These are phyloP conservation scores for Cercophora scortea DNA, from an alignment of 495 filamentous ascomycete species.

Conservation along the genomic window DNA sequence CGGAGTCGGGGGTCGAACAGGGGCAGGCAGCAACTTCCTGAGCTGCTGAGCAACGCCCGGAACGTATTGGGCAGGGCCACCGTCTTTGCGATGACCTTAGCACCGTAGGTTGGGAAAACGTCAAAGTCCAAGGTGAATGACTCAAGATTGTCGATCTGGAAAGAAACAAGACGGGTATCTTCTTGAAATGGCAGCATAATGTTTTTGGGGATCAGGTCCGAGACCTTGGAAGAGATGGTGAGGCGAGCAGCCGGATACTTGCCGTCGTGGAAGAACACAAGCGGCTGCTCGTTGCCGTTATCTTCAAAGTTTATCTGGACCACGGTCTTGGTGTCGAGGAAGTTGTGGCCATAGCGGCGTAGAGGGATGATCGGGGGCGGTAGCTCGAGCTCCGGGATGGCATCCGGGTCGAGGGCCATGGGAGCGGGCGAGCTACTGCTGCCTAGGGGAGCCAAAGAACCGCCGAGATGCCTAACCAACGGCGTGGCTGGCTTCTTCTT, in stretches of 20 bases:
- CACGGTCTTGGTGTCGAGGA: slow-evolving; percentile 93
- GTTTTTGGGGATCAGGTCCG: slow-evolving; percentile 92
- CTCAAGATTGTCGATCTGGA: slow-evolving; percentile 89
- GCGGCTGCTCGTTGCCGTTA: slow-evolving; percentile 51
- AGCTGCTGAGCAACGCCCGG: slow-evolving; percentile 60
- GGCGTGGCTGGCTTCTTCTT: slow-evolving; percentile 21
- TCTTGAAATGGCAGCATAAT: slow-evolving; percentile 93
- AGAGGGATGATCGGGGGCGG: slow-evolving; percentile 95
- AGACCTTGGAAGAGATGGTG: slow-evolving; percentile 91
- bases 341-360: slow-evolving; percentile 93
- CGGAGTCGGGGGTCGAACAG: slow-evolving; percentile 88
- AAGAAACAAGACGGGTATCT: slow-evolving; percentile 83
- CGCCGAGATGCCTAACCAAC: slow-evolving; percentile 14
- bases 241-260: slow-evolving; percentile 92
- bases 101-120: slow-evolving; percentile 94
- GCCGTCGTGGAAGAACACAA: slow-evolving; percentile 87
- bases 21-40: slow-evolving; percentile 74
- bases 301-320: slow-evolving; percentile 83
- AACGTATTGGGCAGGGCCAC: slow-evolving; percentile 86
- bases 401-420: slow-evolving; percentile 69
- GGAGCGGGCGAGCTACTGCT: slow-evolving; percentile 47
- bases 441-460: slow-evolving; percentile 27
- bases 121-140: slow-evolving; percentile 95
- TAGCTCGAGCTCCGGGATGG: slow-evolving; percentile 84
- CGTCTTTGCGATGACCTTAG: slow-evolving; percentile 91